These are phyloP conservation scores for Deinandra increscens DNA, from an alignment of 129 eudicot genomes.

Conservation along the genomic window DNA sequence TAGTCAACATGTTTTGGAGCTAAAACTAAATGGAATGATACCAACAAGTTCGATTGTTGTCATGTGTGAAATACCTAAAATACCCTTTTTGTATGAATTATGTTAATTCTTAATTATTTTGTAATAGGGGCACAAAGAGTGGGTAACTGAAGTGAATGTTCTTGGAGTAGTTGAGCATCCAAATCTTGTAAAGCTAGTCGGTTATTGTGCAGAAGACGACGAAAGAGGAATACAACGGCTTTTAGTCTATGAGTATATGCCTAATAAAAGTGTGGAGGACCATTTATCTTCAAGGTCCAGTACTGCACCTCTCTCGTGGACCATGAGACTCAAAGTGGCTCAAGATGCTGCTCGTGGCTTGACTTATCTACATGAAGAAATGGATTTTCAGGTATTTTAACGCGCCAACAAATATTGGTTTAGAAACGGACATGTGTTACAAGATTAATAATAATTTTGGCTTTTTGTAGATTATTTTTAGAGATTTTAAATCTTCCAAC, in stretches of 20 bases:
- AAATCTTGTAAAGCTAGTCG: conserved; percentile 72
- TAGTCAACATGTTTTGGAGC: conserved; percentile 1
- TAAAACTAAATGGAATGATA: background rate
- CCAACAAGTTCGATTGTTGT: background rate
- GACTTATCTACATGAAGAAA: conserved; percentile 75
- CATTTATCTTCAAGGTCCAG: conserved; percentile 55
- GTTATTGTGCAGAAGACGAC: conserved; percentile 88
- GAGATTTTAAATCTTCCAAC: conserved; percentile 91
- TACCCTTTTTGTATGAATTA: background rate
- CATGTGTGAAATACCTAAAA: background rate
- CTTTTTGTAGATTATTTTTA: conserved; percentile 58
- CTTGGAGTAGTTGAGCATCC: conserved; percentile 90
- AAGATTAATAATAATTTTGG: background rate
- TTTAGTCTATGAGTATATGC: conserved; percentile 75
- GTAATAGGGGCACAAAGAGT: conserved; percentile 85
- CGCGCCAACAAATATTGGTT: background rate
- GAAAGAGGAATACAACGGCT: conserved; percentile 93
- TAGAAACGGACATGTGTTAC: background rate
- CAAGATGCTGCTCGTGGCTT: conserved; percentile 93
- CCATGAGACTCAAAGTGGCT: conserved; percentile 76
- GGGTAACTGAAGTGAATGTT: conserved; percentile 86
- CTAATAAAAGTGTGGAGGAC: conserved; percentile 82
- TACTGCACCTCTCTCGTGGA: conserved; percentile 65
- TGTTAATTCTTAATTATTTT: conserved; percentile 15
- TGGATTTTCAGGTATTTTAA: conserved; percentile 78